Conservation (phyloP, 176 grass and related monocot genomes). For the Avena sativa region DNA sequence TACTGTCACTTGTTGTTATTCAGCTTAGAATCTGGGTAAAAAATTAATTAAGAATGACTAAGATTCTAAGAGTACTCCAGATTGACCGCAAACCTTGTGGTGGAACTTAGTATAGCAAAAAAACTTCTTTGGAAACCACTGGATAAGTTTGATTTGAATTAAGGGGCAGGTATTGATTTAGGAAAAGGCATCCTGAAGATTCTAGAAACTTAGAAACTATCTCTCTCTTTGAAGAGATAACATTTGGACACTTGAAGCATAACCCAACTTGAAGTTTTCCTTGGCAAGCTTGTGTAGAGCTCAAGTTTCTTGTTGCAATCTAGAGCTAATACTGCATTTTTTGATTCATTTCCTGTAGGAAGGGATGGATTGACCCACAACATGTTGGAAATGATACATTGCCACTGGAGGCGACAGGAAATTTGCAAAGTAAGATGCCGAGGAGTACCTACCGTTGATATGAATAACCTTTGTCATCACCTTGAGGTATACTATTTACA, state of each 20-base stretch:
- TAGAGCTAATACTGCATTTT: conserved; percentile 40
- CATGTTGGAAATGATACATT: conserved; percentile 97
- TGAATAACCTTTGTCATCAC: conserved; percentile 80
- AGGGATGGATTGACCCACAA: conserved; percentile 99
- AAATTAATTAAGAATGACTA: conserved; percentile 3
- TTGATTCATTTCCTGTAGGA: conserved; percentile 55
- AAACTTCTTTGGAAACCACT: neutral
- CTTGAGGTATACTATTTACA: conserved; percentile 70
- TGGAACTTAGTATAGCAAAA: neutral
- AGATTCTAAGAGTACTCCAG: neutral
- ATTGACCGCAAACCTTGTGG: neutral
- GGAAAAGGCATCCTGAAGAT: no score
- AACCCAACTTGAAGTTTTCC: neutral
- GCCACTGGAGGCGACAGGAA: conserved; percentile 91
- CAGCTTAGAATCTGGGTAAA: neutral
- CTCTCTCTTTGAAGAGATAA: neutral
- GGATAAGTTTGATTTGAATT: conserved; percentile 20
- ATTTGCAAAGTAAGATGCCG: conserved; percentile 96
- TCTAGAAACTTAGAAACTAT: no score
- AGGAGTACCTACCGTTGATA: conserved; percentile 93
- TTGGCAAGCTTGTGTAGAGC: conserved; percentile 20
- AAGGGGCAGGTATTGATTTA: neutral
- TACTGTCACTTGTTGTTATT: neutral
- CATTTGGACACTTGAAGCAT: neutral
- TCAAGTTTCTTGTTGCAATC: conserved; percentile 17